Evolutionary conservation across 2,329 filamentous ascomycete species (phyloP), one percentile per base, ranked within the genome.

Genomic region (Diaporthe helianthi): DNA sequence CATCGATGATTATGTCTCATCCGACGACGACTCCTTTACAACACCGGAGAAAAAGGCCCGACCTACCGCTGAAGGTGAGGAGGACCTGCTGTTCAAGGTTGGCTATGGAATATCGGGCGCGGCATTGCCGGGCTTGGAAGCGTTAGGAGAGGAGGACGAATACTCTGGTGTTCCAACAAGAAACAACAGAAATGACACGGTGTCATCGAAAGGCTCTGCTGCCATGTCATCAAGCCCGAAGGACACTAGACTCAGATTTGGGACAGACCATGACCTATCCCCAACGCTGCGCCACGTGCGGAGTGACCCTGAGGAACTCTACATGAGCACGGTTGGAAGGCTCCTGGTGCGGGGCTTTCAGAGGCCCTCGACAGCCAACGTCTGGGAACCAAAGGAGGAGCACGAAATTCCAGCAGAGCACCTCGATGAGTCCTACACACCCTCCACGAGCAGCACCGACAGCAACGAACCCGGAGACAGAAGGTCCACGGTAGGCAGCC

Each of bases 1-100:
- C 69, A 79, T 81, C 9, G 79, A 81, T 68, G 80, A 81, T 70
- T 79, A 80, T 69, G 46, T 80, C 19, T 80, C 79, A 0, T 78
- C 79, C 0, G 80, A 82, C 63, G 77, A 76, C 19, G 80, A 81
- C 19, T 79, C 78, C 0, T 75, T 81, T 10, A 74, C 72, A 13
- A 72, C 70, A 33, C 46, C 49, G 7, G 63, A 41, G 54, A 58
- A 44, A 9, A 12, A 26, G 1, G 49, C 41, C 55, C 64, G 73
- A 38, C 52, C 73, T 33, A 73, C 74, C 3, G 75, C 73, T 12
- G 76, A 76, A 15, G 76, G 77, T 24, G 81, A 81, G 51, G 79
- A 82, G 55, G 76, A 78, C 5, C 74, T 83, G 0, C 71, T 83
- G 0, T 82, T 82, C 69, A 75, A 80, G 12, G 65, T 53, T 0